Evolutionary conservation across 306 rosid species (phyloP).

Genomic region (Trichosanthes cucumerina): DNA sequence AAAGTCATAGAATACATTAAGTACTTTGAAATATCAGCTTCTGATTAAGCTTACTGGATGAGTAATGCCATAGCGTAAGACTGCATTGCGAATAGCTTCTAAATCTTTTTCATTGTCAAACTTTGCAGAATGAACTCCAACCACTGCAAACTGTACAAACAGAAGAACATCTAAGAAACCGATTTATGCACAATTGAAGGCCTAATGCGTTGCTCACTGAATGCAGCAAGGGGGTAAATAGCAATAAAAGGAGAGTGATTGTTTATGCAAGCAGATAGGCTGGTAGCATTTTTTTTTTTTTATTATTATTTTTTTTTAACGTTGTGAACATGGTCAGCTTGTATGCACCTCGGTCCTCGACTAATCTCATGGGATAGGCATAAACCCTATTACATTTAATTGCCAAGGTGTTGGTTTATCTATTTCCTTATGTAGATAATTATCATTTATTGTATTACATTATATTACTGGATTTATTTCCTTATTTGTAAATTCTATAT

Average conservation of each 20-base stretch:
- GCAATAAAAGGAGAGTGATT: not conserved
- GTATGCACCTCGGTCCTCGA: no score
- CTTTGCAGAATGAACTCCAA: conserved; percentile 97
- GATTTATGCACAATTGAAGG: not conserved
- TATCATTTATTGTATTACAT: no score
- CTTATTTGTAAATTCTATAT: no score
- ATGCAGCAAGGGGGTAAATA: not conserved
- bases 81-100: conserved; percentile 95
- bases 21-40: conserved; percentile 10
- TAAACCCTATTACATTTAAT: no score
- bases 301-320: no score
- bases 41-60: conserved; percentile 66
- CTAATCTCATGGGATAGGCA: no score
- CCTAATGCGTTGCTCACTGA: not conserved
- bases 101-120: conserved; percentile 95
- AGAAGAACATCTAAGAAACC: conserved; percentile 12
- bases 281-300: not conserved
- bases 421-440: no score
- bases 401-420: no score
- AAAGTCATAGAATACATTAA: not conserved
- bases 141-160: conserved; percentile 60
- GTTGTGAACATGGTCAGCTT: no score
- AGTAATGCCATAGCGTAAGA: conserved; percentile 77
- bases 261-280: not conserved
- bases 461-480: no score